A percentile compares a stretch with the other conserved stretches of the same genome.
phyloP scores from a whole-genome alignment of 2,329 filamentous ascomycete species.

The Delphinella strobiligena region DNA sequence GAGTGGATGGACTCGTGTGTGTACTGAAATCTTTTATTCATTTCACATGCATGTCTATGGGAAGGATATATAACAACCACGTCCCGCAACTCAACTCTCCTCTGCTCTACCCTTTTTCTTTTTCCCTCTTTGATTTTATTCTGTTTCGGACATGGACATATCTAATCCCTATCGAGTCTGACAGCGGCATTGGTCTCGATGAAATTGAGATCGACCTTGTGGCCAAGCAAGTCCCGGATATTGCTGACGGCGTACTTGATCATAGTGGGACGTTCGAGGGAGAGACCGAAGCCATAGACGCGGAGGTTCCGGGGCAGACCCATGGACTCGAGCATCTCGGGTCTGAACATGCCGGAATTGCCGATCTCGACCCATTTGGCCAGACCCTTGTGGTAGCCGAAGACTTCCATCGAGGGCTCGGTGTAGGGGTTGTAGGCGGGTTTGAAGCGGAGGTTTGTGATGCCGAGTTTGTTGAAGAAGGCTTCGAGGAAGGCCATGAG shows the following conservation, averaged over 20 bases:
- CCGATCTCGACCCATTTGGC: slow-evolving; percentile 93
- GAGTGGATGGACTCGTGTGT: too few species aligned
- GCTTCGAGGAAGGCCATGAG: slow-evolving; percentile 89
- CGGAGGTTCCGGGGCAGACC: slow-evolving; percentile 82
- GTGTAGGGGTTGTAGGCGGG: slow-evolving; percentile 94
- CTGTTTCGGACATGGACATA: too few species aligned
- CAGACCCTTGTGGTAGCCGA: slow-evolving; percentile 82
- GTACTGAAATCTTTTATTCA: too few species aligned
- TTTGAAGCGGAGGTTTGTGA: slow-evolving; percentile 81
- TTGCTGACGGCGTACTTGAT: slow-evolving; percentile 75
- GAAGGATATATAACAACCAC: too few species aligned
- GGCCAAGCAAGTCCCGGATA: slow-evolving; percentile 82
- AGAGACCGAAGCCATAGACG: slow-evolving; percentile 89
- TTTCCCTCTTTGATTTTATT: too few species aligned
- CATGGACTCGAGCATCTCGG: slow-evolving; percentile 95
- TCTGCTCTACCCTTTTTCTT: too few species aligned
- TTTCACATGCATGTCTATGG: too few species aligned
- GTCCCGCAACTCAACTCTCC: too few species aligned
- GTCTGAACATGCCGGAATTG: slow-evolving; percentile 97
- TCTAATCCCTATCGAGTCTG: slow-evolving; percentile 67
- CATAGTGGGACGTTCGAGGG: slow-evolving; percentile 91
- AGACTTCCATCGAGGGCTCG: slow-evolving; percentile 96
- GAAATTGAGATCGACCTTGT: slow-evolving; percentile 90
- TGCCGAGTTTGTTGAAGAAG: slow-evolving; percentile 95
- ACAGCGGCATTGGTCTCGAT: slow-evolving; percentile 87